phyloP scores from a whole-genome alignment of 495 filamentous ascomycete genomes.

The Aspergillus olivimuriae region DNA sequence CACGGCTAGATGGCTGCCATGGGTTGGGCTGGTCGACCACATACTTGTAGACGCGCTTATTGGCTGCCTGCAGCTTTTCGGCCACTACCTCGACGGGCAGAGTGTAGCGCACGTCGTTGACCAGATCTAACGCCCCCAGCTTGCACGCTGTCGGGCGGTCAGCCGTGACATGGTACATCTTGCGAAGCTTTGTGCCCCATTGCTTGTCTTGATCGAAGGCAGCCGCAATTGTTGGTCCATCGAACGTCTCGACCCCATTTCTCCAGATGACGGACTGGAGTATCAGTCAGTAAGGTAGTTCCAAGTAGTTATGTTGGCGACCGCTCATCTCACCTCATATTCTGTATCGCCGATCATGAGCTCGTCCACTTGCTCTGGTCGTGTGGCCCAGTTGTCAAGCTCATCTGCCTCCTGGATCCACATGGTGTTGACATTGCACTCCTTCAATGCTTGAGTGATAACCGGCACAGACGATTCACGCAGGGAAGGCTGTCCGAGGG shows the following conservation, averaged over 20 bases:
- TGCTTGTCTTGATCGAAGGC: constrained; percentile 24
- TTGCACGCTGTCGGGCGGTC: constrained; percentile 35
- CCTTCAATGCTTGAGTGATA: constrained; percentile 24
- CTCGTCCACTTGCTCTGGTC: constrained; percentile 29
- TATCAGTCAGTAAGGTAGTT: too few relatives aligned
- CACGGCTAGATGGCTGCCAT: constrained; percentile 35
- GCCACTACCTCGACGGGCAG: constrained; percentile 30
- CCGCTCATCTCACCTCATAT: constrained; percentile 31
- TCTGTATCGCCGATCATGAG: constrained; percentile 37
- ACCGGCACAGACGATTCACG: constrained; percentile 19
- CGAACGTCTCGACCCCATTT: constrained; percentile 29
- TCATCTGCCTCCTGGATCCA: constrained; percentile 34
- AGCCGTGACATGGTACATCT: constrained; percentile 28
- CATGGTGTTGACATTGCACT: constrained; percentile 34
- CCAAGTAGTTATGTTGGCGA: too few relatives aligned
- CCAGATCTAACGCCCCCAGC: constrained; percentile 29
- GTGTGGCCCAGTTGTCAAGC: constrained; percentile 26
- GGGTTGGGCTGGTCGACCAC: constrained; percentile 38
- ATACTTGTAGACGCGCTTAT: constrained; percentile 32
- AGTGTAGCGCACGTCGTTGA: constrained; percentile 30
- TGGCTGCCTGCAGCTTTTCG: constrained; percentile 20
- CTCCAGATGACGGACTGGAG: constrained; percentile 38
- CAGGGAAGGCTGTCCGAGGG: constrained; percentile 24
- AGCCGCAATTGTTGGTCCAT: constrained; percentile 22
- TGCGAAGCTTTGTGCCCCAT: constrained; percentile 29